Conservation (phyloP, 2,329 filamentous ascomycete genomes). For the Arthroderma sp. region DNA sequence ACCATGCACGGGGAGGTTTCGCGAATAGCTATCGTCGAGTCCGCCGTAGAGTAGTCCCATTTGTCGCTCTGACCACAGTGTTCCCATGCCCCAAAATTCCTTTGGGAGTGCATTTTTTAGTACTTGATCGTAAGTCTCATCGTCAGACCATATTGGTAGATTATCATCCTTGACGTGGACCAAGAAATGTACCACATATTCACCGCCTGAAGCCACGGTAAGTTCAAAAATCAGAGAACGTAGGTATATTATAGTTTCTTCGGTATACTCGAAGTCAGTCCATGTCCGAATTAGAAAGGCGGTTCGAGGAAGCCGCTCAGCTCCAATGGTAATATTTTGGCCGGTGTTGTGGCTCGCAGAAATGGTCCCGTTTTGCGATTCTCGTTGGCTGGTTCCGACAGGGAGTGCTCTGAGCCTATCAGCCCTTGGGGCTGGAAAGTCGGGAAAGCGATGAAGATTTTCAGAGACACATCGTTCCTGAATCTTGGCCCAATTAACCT, state of each 20-base stretch:
- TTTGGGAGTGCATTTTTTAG: slow-evolving; percentile 56
- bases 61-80: slow-evolving; percentile 85
- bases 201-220: slow-evolving; percentile 61
- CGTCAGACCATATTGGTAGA: slow-evolving; percentile 68
- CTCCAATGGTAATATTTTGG: slow-evolving; percentile 1
- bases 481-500: slow-evolving; percentile 64
- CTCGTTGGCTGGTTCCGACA: slow-evolving; percentile 6
- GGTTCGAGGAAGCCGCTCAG: slow-evolving; percentile 40
- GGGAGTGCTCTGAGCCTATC: slow-evolving; percentile 20
- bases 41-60: slow-evolving; percentile 85
- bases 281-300: slow-evolving; percentile 72
- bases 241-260: slow-evolving; percentile 65
- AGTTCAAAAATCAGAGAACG: slow-evolving; percentile 71
- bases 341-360: slow-evolving; percentile 17
- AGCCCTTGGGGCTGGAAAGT: slow-evolving; percentile 23
- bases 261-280: slow-evolving; percentile 63
- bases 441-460: slow-evolving; percentile 56
- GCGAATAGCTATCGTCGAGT: slow-evolving; percentile 62
- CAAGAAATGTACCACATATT: slow-evolving; percentile 72
- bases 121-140: slow-evolving; percentile 57
- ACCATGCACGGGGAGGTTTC: slow-evolving; percentile 68
- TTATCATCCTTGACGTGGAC: slow-evolving; percentile 73
- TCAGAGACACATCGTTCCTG: slow-evolving; percentile 59
- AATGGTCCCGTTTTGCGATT: slow-evolving; percentile 3
- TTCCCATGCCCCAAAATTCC: slow-evolving; percentile 80